phyloP scores from a whole-genome alignment of 2,329 filamentous ascomycete genomes.

The Pseudogymnoascus sp. region DNA sequence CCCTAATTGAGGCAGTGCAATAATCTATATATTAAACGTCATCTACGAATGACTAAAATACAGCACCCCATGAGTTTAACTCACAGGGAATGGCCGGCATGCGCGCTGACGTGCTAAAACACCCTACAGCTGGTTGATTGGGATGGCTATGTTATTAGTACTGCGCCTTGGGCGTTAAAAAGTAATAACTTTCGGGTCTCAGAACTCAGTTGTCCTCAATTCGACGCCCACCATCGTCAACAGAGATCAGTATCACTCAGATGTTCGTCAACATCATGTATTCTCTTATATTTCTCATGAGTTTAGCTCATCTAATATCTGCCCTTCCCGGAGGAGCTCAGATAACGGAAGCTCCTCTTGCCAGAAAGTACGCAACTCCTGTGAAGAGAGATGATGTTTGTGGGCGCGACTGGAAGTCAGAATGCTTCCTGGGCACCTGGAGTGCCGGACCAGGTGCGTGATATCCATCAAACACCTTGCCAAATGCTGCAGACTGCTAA shows the following conservation, averaged over 20 bases:
- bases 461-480: neutral
- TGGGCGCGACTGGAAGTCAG: neutral
- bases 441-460: neutral
- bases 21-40: neutral
- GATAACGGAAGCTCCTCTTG: neutral
- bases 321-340: neutral
- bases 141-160: neutral
- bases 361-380: neutral
- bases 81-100: neutral
- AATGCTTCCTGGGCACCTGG: neutral
- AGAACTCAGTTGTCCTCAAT: neutral
- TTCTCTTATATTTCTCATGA: neutral
- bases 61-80: neutral
- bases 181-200: neutral
- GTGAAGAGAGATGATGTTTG: neutral
- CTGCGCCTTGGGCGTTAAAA: neutral
- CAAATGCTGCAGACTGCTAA: neutral
- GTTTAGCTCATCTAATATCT: neutral
- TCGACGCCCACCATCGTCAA: neutral
- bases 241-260: neutral
- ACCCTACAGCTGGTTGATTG: neutral
- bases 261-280: neutral
- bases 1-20: neutral
- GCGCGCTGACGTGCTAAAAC: neutral
- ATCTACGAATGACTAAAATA: neutral